Base-by-base conservation (phyloP, 495 filamentous ascomycete genomes). In the Aspergillus heteromorphus region DNA sequence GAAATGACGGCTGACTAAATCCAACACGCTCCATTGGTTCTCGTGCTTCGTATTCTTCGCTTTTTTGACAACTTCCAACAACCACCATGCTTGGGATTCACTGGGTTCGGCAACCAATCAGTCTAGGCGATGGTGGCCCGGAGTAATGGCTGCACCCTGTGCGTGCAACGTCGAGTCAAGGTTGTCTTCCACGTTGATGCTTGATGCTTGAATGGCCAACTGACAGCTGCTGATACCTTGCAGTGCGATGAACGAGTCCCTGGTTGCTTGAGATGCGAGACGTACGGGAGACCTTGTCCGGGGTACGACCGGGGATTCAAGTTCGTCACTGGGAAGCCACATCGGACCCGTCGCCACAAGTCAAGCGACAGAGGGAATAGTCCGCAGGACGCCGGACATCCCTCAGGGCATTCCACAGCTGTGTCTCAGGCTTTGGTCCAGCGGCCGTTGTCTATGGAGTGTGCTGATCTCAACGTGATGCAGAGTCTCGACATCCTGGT, bases 101-200 rank as follows among this genome's bases (percentile, higher is more conserved):
- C 11, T 38, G 34, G n/a, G 11, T 9, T 8, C 9, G 21, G 21
- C 21, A 36, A 8, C 6, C 3, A 45, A 2, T 42, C 8, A n/a
- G 1, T 19, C 16, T 23, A 4, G 43, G 25, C 29, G 10, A 57
- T 57, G 55, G 86, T 53, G 76, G 83, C 45, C 78, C 78, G 48
- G 76, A 81, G 52, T 73, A 88, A 55, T 79, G 81, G 62, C 52
- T 89, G 72, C 62, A 84, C 51, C 2, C 63, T 61, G 2, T 73
- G 68, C 51, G 65, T 73, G 16, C 62, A 67, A 38, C 66, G 66
- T 29, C 62, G 70, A 41, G 64, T 73, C 21, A 73, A 71, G 36
- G 65, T 70, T 19, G 10, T 59, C n/a, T n/a, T n/a, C n/a, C n/a
- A n/a, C n/a, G n/a, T n/a, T n/a, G n/a, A n/a, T n/a, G n/a, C n/a